Conservation (phyloP, 2,329 filamentous ascomycete genomes). For the Fusarium sp. region DNA sequence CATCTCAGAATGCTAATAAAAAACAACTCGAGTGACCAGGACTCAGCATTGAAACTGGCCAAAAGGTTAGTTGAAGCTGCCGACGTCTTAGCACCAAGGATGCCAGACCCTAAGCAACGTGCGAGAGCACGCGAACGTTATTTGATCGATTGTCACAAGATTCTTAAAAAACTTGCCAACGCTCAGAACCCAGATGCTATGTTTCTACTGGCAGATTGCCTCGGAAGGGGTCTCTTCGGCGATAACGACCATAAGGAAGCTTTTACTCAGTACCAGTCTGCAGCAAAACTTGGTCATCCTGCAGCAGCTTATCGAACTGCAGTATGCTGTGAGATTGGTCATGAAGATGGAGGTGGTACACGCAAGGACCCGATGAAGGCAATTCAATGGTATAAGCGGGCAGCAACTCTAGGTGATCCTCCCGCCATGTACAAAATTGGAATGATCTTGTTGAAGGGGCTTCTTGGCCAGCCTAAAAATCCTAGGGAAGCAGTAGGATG, state of each 20-base stretch:
- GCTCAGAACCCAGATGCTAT: conserved; percentile 84
- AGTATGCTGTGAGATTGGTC: conserved; percentile 96
- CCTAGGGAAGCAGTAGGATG: conserved; percentile 88
- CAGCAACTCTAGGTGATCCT: conserved; percentile 88
- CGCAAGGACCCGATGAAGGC: conserved; percentile 91
- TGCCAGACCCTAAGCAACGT: conserved; percentile 76
- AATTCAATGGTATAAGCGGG: conserved; percentile 97
- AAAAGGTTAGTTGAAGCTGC: conserved; percentile 90
- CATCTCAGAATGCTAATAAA: conserved; percentile 76
- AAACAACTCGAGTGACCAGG: conserved; percentile 77
- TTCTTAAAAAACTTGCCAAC: conserved; percentile 86
- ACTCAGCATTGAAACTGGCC: conserved; percentile 77
- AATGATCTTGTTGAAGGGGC: conserved; percentile 92
- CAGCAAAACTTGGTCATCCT: conserved; percentile 88
- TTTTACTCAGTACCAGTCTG: conserved; percentile 91
- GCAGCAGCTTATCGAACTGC: conserved; percentile 93
- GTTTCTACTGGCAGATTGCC: conserved; percentile 92
- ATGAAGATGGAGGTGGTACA: conserved; percentile 93
- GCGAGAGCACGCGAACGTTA: conserved; percentile 85
- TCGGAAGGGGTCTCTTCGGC: conserved; percentile 84
- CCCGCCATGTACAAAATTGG: conserved; percentile 99
- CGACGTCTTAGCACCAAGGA: conserved; percentile 73
- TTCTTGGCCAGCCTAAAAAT: conserved; percentile 87
- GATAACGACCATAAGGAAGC: conserved; percentile 91
- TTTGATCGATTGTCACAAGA: conserved; percentile 86